phyloP scores from a whole-genome alignment of 306 rosid species.

The Fagus crenata region DNA sequence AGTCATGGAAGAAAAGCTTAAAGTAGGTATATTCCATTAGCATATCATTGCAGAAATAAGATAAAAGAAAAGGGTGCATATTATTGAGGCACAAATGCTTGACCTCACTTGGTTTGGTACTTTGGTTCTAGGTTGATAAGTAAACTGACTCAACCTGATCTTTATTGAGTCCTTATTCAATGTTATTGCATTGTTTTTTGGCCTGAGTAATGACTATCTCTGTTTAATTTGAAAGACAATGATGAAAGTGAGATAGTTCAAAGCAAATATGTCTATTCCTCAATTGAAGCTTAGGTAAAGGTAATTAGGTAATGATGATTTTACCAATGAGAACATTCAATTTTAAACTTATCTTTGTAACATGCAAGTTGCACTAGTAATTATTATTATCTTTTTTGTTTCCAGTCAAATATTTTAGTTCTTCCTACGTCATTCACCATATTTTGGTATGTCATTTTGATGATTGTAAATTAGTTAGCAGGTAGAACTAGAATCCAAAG shows the following conservation, averaged over 20 bases:
- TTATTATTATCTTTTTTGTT: conserved; percentile 20
- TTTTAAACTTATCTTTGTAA: conserved; percentile 20
- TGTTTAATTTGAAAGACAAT: neutral
- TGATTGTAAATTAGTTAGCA: conserved; percentile 40
- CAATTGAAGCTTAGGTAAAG: neutral
- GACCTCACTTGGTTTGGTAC: neutral
- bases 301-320: neutral
- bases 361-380: conserved; percentile 35
- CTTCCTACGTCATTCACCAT: conserved; percentile 30
- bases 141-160: neutral
- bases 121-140: neutral
- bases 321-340: neutral
- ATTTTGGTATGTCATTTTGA: conserved; percentile 31
- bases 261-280: neutral
- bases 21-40: neutral
- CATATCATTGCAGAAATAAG: neutral
- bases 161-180: neutral
- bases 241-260: neutral
- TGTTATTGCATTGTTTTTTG: neutral
- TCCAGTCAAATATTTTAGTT: conserved; percentile 22
- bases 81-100: neutral
- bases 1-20: neutral
- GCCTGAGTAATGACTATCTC: neutral
- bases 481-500: conserved; percentile 85
- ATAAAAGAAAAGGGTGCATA: neutral